Conservation (phyloP, 805 yeast genomes). For the Ogataea sp. region DNA sequence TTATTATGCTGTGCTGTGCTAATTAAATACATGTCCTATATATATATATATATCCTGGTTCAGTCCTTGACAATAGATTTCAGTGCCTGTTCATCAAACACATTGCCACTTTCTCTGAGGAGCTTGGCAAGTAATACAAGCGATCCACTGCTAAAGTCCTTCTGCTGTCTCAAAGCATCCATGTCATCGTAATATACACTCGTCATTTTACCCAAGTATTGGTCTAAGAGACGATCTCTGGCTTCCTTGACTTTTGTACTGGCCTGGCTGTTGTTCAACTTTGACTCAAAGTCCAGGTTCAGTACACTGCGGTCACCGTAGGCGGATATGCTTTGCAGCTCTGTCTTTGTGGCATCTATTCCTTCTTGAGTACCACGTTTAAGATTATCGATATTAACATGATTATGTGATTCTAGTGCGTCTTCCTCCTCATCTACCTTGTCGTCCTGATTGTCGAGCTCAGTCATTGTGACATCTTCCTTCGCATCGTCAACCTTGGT, state of each 20-base stretch:
- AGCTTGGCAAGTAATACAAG: conserved; percentile 48
- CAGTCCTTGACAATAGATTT: conserved; percentile 11
- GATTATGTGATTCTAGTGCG: conserved; percentile 3
- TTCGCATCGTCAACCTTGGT: neutral
- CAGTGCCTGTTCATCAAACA: conserved; percentile 49
- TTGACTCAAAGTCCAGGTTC: conserved; percentile 7
- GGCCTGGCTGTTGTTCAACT: conserved; percentile 23
- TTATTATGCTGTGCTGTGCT: too few species aligned
- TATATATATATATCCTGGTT: too few species aligned
- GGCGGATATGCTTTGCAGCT: conserved; percentile 3
- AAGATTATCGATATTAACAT: conserved; percentile 24
- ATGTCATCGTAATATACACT: conserved; percentile 53
- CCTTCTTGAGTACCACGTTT: conserved; percentile 8
- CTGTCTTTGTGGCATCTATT: conserved; percentile 8
- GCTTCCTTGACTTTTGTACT: conserved; percentile 21
- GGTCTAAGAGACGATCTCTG: conserved; percentile 34
- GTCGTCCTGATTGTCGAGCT: too few species aligned
- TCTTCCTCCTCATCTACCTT: too few species aligned
- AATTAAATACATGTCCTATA: too few species aligned
- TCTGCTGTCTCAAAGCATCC: conserved; percentile 50
- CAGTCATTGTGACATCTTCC: conserved; percentile 4
- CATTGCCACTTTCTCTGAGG: conserved; percentile 48
- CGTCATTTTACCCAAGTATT: conserved; percentile 49
- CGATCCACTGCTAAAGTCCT: conserved; percentile 55
- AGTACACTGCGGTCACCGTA: conserved; percentile 4